A percentile compares a stretch with the other conserved stretches of the same genome.
Conservation (phyloP, 2,329 filamentous ascomycete species). For the Triangularia setosa region DNA sequence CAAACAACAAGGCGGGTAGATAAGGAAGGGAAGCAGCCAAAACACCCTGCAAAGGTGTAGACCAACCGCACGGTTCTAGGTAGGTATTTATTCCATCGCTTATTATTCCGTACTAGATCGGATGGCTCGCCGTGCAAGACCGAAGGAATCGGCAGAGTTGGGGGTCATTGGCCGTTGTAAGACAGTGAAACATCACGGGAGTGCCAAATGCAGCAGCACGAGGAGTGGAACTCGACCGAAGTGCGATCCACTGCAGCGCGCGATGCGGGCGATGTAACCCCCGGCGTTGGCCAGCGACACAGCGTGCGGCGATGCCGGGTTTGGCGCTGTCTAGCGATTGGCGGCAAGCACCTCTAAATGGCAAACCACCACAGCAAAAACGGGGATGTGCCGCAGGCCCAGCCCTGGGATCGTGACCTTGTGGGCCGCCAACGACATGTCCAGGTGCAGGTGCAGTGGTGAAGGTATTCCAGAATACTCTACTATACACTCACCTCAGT, state of each 20-base stretch:
- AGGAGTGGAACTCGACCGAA: background rate
- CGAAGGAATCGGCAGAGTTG: conserved; percentile 5
- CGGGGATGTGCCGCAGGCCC: background rate
- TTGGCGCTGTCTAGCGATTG: background rate
- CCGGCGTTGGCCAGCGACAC: background rate
- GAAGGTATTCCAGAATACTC: no score
- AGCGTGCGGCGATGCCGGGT: conserved; percentile 7
- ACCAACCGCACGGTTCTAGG: background rate
- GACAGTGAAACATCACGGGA: conserved; percentile 9
- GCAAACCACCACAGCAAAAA: background rate
- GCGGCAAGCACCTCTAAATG: background rate
- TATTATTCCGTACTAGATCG: background rate
- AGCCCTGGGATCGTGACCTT: background rate
- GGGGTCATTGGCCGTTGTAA: background rate
- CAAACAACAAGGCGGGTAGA: background rate
- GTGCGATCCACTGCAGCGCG: background rate
- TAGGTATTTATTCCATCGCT: no score
- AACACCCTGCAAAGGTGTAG: background rate
- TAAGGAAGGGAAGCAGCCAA: background rate
- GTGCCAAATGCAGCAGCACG: background rate
- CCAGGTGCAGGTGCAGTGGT: no score
- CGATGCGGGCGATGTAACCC: conserved; percentile 1
- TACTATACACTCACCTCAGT: no score
- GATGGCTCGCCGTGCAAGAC: no score
- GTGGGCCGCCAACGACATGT: no score